Evolutionary conservation across 768 basidiomycete genomes (phyloP).

Genomic region (Trametes elegans): DNA sequence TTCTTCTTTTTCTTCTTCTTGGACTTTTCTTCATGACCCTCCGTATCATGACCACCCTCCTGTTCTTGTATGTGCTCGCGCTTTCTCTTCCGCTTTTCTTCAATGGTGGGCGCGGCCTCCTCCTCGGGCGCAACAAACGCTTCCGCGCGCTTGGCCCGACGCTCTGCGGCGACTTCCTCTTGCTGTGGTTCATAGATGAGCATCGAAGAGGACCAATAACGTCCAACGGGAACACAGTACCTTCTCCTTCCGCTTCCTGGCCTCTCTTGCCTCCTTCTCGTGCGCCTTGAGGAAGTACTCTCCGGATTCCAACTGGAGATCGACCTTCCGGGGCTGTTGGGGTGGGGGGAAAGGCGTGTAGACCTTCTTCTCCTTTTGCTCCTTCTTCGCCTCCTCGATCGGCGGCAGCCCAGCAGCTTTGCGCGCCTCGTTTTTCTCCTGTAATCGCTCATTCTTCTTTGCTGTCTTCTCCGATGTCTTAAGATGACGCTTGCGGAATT

Average conservation of each 20-base stretch:
- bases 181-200: constrained; percentile 50
- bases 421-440: constrained; percentile 60
- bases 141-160: constrained; percentile 79
- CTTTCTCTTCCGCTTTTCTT: constrained; percentile 68
- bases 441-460: constrained; percentile 77
- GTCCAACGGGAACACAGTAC: constrained; percentile 32
- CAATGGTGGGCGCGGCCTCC: constrained; percentile 64
- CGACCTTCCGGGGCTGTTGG: constrained; percentile 93
- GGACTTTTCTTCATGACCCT: constrained; percentile 33
- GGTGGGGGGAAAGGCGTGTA: constrained; percentile 99
- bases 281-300: constrained; percentile 96
- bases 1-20: constrained; percentile 43
- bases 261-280: constrained; percentile 80
- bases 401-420: constrained; percentile 62
- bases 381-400: constrained; percentile 34
- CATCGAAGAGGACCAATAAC: neutral
- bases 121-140: constrained; percentile 90
- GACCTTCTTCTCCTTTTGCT: constrained; percentile 75
- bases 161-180: constrained; percentile 67
- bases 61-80: constrained; percentile 35
- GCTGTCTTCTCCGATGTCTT: constrained; percentile 93
- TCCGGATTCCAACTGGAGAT: constrained; percentile 92
- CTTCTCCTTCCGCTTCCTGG: constrained; percentile 73
- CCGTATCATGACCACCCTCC: constrained; percentile 21
- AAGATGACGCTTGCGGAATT: constrained; percentile 91